Conservation (phyloP, 2,329 filamentous ascomycete species). For the Colletotrichum truncatum region DNA sequence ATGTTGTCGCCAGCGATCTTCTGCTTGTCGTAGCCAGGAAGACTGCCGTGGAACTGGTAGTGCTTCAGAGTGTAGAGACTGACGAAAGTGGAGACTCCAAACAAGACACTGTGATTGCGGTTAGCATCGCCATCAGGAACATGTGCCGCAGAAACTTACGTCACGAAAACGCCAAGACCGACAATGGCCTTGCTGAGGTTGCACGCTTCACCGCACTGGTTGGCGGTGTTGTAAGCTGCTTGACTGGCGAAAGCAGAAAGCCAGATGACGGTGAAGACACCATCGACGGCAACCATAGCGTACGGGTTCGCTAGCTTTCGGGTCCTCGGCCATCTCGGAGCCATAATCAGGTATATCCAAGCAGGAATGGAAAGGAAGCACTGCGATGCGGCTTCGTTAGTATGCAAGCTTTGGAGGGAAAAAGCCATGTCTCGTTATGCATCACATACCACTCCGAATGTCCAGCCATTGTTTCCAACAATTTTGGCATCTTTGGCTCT, state of each 20-base stretch:
- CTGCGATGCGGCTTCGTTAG: conserved; percentile 46
- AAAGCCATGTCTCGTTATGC: neutral
- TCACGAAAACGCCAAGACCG: conserved; percentile 68
- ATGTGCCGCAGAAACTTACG: conserved; percentile 54
- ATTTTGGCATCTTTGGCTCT: conserved; percentile 56
- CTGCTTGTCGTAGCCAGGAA: conserved; percentile 68
- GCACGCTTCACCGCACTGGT: conserved; percentile 65
- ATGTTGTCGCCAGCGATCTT: conserved; percentile 60
- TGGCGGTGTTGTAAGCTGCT: conserved; percentile 68
- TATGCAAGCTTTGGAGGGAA: neutral
- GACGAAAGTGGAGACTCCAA: conserved; percentile 60
- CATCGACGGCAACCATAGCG: conserved; percentile 68
- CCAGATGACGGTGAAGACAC: conserved; percentile 69
- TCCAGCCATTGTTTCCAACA: conserved; percentile 69
- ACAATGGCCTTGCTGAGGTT: conserved; percentile 71
- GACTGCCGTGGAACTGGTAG: conserved; percentile 68
- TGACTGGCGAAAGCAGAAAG: conserved; percentile 73
- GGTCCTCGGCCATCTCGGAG: conserved; percentile 70
- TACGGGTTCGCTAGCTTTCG: conserved; percentile 69
- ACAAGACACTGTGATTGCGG: conserved; percentile 59
- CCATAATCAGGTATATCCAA: conserved; percentile 72
- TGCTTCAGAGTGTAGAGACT: conserved; percentile 70
- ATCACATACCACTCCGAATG: conserved; percentile 67
- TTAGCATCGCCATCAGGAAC: conserved; percentile 25
- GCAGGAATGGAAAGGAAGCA: conserved; percentile 72